Percentiles rank a stretch among this genome's conserved stretches.
Conservation (phyloP, 768 basidiomycete species). For the Leccinum boreale region DNA sequence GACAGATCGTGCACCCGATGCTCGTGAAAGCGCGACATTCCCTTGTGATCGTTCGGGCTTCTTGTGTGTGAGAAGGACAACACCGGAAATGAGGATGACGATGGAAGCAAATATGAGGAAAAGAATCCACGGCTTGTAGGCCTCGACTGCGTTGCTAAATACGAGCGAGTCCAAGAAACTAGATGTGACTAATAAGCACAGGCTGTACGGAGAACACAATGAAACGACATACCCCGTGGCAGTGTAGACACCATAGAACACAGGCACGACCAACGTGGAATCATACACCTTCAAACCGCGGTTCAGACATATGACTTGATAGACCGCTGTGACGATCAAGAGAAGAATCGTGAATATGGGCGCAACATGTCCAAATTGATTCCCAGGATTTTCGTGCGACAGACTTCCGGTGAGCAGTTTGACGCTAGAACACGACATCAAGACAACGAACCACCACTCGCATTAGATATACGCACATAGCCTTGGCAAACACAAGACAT, state of each 20-base stretch:
- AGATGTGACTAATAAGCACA: constrained; percentile 4
- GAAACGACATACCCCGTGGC: constrained; percentile 62
- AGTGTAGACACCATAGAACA: constrained; percentile 93
- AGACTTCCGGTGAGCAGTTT: constrained; percentile 74
- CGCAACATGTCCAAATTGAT: constrained; percentile 80
- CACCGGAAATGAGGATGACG: constrained; percentile 80
- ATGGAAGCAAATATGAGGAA: constrained; percentile 88
- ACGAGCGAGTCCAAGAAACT: constrained; percentile 65
- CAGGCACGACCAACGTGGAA: constrained; percentile 87
- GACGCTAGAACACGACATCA: constrained; percentile 47
- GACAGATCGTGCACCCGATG: constrained; percentile 24
- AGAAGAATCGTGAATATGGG: constrained; percentile 71
- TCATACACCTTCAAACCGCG: constrained; percentile 88
- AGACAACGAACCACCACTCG: not conserved
- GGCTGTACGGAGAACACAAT: not conserved
- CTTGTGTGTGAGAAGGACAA: constrained; percentile 91
- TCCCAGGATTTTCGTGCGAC: constrained; percentile 79
- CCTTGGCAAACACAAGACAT: constrained; percentile 79
- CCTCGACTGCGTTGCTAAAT: constrained; percentile 81
- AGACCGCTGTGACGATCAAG: constrained; percentile 68
- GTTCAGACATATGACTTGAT: constrained; percentile 91
- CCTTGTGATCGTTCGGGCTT: constrained; percentile 59
- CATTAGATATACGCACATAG: constrained; percentile 23
- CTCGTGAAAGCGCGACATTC: constrained; percentile 26
- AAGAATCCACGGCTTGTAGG: constrained; percentile 87